Evolutionary conservation across 2,329 filamentous ascomycete species (phyloP), one percentile per base, ranked within the genome.

Genomic region (Elsinoe arachidis): DNA sequence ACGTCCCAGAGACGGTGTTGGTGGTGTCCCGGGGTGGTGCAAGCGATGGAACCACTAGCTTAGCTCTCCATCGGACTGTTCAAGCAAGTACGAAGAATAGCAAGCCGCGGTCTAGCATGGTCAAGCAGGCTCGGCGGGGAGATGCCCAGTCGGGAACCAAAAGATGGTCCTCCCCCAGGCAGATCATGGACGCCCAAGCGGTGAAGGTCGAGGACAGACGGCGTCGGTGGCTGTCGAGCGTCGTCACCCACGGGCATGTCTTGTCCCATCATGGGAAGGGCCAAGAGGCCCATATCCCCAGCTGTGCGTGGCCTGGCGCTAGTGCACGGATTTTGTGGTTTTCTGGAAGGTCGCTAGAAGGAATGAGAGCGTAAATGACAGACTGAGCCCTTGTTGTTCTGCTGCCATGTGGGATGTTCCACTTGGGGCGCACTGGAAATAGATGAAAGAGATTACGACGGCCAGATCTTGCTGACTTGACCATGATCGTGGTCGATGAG

Each of bases 51-150:
- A 33, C 49, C 49, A 26, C 23, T 26, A 26, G 23, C 23, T 26
- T 26, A 26, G 34, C 49, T 34, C 5, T 34, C 17, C 15, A 30
- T 34, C 26, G 47, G 30, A 38, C 49, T 38, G 3, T 26, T 53
- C 33, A 53, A 53, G 49, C 49, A 53, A 53, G 33, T 53, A 37
- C 30, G 30, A 53, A 53, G 49, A 53, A 33, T 53, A 37, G 49
- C 49, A 53, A 53, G 49, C 49, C 34, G 49, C 49, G 49, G 49
- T 53, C 49, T 53, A 53, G 34, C 33, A 11, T 53, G 34, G 49
- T 37, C 30, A 53, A 37, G 34, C 14, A 34, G 33, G 33, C 49
- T 53, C n/a, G 49, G 34, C 44, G 49, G 17, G 23, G 23, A 53
- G 41, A 19, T 53, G 33, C 49, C 49, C 49, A 53, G 49, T 34